Evolutionary conservation across 148 eudicot genomes (phyloP), one percentile per base, ranked within the genome.

Genomic region (Polygonum aviculare): DNA sequence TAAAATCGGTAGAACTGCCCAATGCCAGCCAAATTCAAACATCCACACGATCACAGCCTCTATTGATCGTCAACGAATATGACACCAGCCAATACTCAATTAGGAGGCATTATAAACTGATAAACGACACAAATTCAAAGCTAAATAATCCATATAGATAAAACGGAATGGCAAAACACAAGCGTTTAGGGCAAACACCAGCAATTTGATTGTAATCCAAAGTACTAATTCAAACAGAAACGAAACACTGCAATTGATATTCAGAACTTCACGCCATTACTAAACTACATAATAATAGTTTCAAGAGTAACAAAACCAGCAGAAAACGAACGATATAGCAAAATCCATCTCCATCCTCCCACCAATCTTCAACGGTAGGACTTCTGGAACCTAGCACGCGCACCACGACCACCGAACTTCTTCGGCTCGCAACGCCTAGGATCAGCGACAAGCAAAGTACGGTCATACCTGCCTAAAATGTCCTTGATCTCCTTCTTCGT

Each of bases 341-440:
- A 63, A 63, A 63, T 12, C 39, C 15, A 26, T 44, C 67, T 69
- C 44, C 44, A 44, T 39, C 31, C 14, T 62, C 36, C 71, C 9
- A 10, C 15, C 5, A 18, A 5, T 19, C 81, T 82, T 79, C 48
- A 82, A 82, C 84, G 84, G 77, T 82, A 82, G 45, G 84, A 82
- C 22, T 82, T 82, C 79, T 82, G 84, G 81, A 81, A 78, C 47
- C 81, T 49, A 44, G 84, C 65, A 47, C 81, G 73, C 60, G 84
- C 84, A 76, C 84, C 81, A 60, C 84, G 84, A 1, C 84, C 84
- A 62, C 84, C 84, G 74, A 82, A 82, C 81, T 82, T 82, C 84
- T 82, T 82, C 16, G 84, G 81, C 79, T 82, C 84, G 45, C 84
- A 82, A 0, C 81, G 54, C 3, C 84, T 51, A 11, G 79, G 81